Evolutionary conservation across 306 rosid genomes (phyloP), one percentile per base, ranked within the genome.

Genomic region (Sphenostylis stenocarpa): DNA sequence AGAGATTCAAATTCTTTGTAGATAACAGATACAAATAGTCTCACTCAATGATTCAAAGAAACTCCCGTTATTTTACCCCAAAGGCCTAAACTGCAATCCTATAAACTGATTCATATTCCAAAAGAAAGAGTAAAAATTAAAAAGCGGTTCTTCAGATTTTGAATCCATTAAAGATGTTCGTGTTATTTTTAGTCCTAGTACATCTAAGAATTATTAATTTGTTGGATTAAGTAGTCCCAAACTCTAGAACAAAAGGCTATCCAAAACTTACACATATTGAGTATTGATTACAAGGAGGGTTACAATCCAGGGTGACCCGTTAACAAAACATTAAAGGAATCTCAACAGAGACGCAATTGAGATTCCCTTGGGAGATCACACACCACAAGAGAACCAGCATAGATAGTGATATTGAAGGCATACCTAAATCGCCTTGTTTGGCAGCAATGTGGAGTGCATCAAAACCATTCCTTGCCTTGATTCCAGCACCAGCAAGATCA

Each of bases 371-470:
- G 8, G 44, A 77, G 74, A 45, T 45, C 65, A 41, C 19, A 52
- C 38, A 53, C 26, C 43, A 80, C 45, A 47, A 77, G 58, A 73
- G n/a, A 36, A 71, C 67, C 67, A 56, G 34, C 21, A 70, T 64
- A 75, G 28, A 31, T 15, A 69, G 1, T 24, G 47, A 28, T n/a
- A 58, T 29, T n/a, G 15, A 52, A 71, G 2, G 45, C 44, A 49
- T 76, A 92, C 99, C 98, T 73, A 95, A 70, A 84, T 90, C 89
- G 65, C 99, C 99, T 79, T 92, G 99, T 83, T 96, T 96, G 48
- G 98, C 95, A 67, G 99, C 98, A 86, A 96, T 91, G 86, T 92
- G 99, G 47, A 96, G 95, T 51, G 97, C 99, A 81, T 96, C 99
- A 61, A 92, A 88, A 36, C 99, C 97, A 67, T 92, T 96, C 72